These are phyloP conservation scores for Pyrenula aspistea DNA, from an alignment of 495 filamentous ascomycete genomes.

Conservation along the genomic window DNA sequence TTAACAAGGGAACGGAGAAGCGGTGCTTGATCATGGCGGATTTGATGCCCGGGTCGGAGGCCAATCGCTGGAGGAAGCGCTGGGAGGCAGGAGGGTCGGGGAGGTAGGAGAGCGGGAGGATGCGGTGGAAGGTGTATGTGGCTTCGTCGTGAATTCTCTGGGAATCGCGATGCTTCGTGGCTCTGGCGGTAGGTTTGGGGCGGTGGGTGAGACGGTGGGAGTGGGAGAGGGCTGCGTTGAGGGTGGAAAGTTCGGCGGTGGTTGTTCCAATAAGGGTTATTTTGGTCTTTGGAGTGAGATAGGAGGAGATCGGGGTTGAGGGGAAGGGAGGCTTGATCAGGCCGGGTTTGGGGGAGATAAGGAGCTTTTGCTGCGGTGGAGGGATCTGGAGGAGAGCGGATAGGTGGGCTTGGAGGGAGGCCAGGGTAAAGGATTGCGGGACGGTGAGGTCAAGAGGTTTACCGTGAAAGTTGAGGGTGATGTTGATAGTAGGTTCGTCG, in stretches of 20 bases:
- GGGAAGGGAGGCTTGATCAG: slow-evolving; percentile 55
- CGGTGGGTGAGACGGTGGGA: slow-evolving; percentile 23
- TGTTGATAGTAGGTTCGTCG: slow-evolving; percentile 1
- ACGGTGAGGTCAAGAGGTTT: slow-evolving; percentile 60
- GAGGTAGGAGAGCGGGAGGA: slow-evolving; percentile 69
- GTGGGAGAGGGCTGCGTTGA: slow-evolving; percentile 25
- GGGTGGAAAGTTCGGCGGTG: slow-evolving; percentile 21
- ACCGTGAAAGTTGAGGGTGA: slow-evolving; percentile 49
- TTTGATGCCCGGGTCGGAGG: slow-evolving; percentile 75
- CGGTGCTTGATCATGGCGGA: slow-evolving; percentile 69
- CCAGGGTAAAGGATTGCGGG: slow-evolving; percentile 57
- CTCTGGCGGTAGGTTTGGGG: slow-evolving; percentile 19
- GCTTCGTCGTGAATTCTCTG: slow-evolving; percentile 29
- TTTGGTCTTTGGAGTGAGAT: slow-evolving; percentile 29
- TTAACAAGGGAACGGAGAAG: slow-evolving; percentile 77
- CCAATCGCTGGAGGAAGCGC: slow-evolving; percentile 64
- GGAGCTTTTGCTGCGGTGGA: slow-evolving; percentile 58
- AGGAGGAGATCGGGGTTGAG: slow-evolving; percentile 12
- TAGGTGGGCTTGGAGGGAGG: slow-evolving; percentile 50
- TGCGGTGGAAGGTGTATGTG: slow-evolving; percentile 68
- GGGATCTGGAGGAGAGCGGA: slow-evolving; percentile 49
- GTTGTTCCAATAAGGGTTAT: slow-evolving; percentile 30
- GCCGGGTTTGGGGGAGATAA: slow-evolving; percentile 57
- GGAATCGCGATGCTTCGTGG: slow-evolving; percentile 29
- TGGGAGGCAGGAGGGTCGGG: slow-evolving; percentile 56